Evolutionary conservation across 176 grass and related monocot species (phyloP).

Genomic region (Pontederia paniculata): DNA sequence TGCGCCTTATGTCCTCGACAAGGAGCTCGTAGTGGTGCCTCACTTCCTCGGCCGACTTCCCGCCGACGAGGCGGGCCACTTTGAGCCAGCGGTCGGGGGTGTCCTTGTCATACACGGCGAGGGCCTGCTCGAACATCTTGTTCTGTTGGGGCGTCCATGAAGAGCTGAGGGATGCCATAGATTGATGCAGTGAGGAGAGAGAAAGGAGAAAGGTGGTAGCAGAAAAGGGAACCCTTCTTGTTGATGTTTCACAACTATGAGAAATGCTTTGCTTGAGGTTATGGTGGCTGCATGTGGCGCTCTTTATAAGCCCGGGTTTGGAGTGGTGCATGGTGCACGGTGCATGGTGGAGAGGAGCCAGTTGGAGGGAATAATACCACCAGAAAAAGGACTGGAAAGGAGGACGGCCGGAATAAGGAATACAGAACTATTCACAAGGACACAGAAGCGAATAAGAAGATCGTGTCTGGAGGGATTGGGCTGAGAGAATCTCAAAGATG

Average conservation of each 20-base stretch:
- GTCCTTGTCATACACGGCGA: conserved; percentile 59
- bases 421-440: not conserved
- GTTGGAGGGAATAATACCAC: not conserved
- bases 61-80: conserved; percentile 58
- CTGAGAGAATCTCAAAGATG: no score
- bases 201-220: not conserved
- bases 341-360: not conserved
- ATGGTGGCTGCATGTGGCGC: not conserved
- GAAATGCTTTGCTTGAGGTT: no score
- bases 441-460: not conserved
- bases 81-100: conserved; percentile 84
- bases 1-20: conserved; percentile 41
- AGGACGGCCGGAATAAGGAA: not conserved
- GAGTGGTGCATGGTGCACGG: not conserved
- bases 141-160: conserved; percentile 63
- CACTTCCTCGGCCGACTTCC: conserved; percentile 69
- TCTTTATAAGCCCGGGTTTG: not conserved
- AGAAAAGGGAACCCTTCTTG: not conserved
- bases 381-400: not conserved
- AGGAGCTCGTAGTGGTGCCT: conserved; percentile 62
- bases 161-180: conserved; percentile 15
- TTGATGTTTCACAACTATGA: no score
- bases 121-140: conserved; percentile 70
- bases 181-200: not conserved
- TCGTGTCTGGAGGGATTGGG: not conserved